A percentile compares a stretch with the other conserved stretches of the same genome.
Conservation (phyloP, 1,139 yeast genomes). For the Sugiyamaella pinicola region DNA sequence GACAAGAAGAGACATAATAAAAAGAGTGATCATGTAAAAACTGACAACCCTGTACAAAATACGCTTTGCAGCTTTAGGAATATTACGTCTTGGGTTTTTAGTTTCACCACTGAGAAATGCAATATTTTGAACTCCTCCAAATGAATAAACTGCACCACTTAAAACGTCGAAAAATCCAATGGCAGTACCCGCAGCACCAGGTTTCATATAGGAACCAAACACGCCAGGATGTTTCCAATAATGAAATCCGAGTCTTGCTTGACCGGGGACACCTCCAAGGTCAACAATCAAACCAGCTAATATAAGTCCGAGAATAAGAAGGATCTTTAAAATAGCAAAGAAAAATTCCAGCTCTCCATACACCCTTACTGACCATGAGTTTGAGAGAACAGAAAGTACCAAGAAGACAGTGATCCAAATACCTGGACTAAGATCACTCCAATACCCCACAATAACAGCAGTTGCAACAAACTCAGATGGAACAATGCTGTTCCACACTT, state of each 20-base stretch:
- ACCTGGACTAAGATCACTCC: conserved; percentile 48
- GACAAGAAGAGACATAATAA: conserved; percentile 63
- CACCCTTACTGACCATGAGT: conserved; percentile 68
- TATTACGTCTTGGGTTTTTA: conserved; percentile 65
- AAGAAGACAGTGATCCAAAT: conserved; percentile 69
- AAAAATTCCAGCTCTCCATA: conserved; percentile 72
- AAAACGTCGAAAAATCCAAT: conserved; percentile 77
- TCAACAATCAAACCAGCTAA: conserved; percentile 61
- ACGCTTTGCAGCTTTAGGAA: conserved; percentile 71
- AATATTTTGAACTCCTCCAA: conserved; percentile 79
- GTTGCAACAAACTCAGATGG: conserved; percentile 83
- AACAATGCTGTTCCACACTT: conserved; percentile 66
- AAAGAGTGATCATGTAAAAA: conserved; percentile 62
- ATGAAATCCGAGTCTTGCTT: conserved; percentile 55
- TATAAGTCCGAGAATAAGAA: conserved; percentile 64
- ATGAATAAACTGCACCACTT: conserved; percentile 83
- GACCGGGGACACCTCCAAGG: conserved; percentile 64
- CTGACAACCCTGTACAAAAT: conserved; percentile 70
- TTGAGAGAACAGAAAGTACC: conserved; percentile 54
- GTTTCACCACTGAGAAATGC: conserved; percentile 89
- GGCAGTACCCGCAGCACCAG: conserved; percentile 16
- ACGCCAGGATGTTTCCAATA: conserved; percentile 69
- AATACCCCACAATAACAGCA: conserved; percentile 65
- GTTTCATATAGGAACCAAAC: conserved; percentile 63
- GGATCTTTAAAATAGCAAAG: conserved; percentile 58